phyloP scores from a whole-genome alignment of 371 early-diverging fungal species.

The Mortierella sp. region DNA sequence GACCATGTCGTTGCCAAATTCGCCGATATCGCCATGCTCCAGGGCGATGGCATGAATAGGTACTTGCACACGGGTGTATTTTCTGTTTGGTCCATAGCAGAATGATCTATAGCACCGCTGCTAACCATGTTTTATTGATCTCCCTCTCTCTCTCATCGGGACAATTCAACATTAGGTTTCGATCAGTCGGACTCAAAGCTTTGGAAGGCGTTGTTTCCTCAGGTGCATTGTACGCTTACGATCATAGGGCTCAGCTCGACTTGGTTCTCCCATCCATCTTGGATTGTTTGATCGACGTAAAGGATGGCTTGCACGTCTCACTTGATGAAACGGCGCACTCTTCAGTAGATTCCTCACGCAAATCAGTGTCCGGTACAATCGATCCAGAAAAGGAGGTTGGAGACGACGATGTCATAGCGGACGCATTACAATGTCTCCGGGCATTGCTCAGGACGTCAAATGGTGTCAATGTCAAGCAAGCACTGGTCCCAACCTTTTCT shows the following conservation, averaged over 20 bases:
- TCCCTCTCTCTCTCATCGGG: too few species aligned
- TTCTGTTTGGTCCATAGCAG: too few species aligned
- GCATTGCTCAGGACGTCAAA: slow-evolving; percentile 62
- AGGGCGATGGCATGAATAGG: slow-evolving; percentile 28
- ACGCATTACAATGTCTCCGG: slow-evolving; percentile 58
- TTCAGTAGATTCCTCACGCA: slow-evolving; percentile 19
- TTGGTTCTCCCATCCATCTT: slow-evolving; percentile 69
- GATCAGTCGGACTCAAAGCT: slow-evolving; percentile 66
- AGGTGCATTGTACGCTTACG: slow-evolving; percentile 62
- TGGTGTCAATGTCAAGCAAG: slow-evolving; percentile 59
- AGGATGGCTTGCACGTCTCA: slow-evolving; percentile 25
- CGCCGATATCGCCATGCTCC: slow-evolving; percentile 58
- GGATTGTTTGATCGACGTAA: slow-evolving; percentile 40
- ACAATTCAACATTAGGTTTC: slow-evolving; percentile 54
- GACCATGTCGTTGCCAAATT: slow-evolving; percentile 69
- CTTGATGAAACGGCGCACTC: slow-evolving; percentile 16
- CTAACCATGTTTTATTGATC: too few species aligned
- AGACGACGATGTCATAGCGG: slow-evolving; percentile 50
- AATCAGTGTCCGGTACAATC: slow-evolving; percentile 33
- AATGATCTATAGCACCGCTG: not conserved
- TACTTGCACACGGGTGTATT: slow-evolving; percentile 2
- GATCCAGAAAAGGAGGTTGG: slow-evolving; percentile 39
- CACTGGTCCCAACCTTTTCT: slow-evolving; percentile 57
- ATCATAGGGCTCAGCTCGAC: slow-evolving; percentile 63
- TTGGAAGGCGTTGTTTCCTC: slow-evolving; percentile 65